Evolutionary conservation across 225 moss, liverwort and hornwort species (phyloP), one percentile per base, ranked within the genome.

Genomic region (Lunularia cruciata): DNA sequence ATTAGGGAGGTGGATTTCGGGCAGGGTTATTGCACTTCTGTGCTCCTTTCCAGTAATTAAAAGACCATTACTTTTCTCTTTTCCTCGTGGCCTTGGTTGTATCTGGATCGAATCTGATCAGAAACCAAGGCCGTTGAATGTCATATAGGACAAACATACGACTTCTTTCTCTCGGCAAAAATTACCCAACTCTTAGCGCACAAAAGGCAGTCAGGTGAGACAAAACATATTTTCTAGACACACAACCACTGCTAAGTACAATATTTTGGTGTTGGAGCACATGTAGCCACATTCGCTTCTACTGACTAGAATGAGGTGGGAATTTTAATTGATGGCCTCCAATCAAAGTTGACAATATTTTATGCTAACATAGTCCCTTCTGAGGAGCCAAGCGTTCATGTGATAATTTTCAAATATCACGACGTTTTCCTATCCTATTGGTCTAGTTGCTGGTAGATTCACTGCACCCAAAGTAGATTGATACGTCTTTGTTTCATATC

Each of bases 131-230:
- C 25, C 8, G 18, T n/a, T 4, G 51, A 18, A 20, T 25, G n/a
- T 51, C n/a, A 51, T 51, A 23, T 51, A 51, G 51, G 51, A 51
- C 51, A 5, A 51, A n/a, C 20, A 51, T 51, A n/a, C 25, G n/a
- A n/a, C n/a, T 22, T 25, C 51, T 4, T 51, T 25, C 8, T 4
- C n/a, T 4, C 4, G 51, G 20, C 0, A 3, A 3, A 23, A 23
- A 1, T 19, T 51, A 8, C 51, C 22, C n/a, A 1, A n/a, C 25
- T 20, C n/a, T 51, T 51, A 5, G 20, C 22, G 20, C 43, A 16
- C 1, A 16, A 16, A 43, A 2, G 1, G 11, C 43, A 11, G 11
- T 11, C 43, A 11, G 1, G 11, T 2, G 43, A 43, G 43, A 16
- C 11, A 11, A 43, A 43, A 43, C 43, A n/a, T n/a, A n/a, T n/a